Evolutionary conservation across 371 early-diverging fungal genomes (phyloP), one percentile per base, ranked within the genome.

Genomic region (Syncephalastrum contaminatum): DNA sequence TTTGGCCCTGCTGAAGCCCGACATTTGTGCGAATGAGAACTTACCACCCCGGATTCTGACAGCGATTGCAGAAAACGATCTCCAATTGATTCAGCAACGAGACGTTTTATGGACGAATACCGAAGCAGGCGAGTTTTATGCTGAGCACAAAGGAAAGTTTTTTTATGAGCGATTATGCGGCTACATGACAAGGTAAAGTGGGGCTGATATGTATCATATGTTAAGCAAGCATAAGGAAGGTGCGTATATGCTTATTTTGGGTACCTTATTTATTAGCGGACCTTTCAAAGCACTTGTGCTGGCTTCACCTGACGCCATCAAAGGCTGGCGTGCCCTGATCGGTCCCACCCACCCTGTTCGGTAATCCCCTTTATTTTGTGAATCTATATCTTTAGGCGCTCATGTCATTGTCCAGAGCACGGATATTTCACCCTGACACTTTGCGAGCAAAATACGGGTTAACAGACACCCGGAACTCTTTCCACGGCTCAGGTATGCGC

Each of bases 391-490:
- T 52, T 16, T 21, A 21, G 3, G 7, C 3, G 7, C 3, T 25
- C 25, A 25, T 25, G 25, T 3, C 25, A 14, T 45, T 36, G 7
- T 20, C 2, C 58, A 89, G 88, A 42, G 90, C 90, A 21, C 76
- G 84, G 45, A 66, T 88, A 2, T 50, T 76, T 61, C 73, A 77
- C 22, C 86, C 87, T 14, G 44, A 69, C 21, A 83, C 86, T 7
- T 64, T 92, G n/a, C 76, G 92, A 20, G 83, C 91, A 10, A 60
- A 78, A 8, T 90, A 83, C 62, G 92, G 92, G 8, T 58, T 92
- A 56, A 91, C 91, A 1, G 91, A 92, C 55, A 92, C 92, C 10
- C 62, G 92, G 12, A 92, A 92, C 54, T 90, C 91, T 3, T 89
- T 89, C 52, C 90, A 90, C 57, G 90, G 90, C 0, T 89, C 89